These are phyloP conservation scores for Pythium volutum DNA, from an alignment of 352 stramenopile species.

Conservation along the genomic window DNA sequence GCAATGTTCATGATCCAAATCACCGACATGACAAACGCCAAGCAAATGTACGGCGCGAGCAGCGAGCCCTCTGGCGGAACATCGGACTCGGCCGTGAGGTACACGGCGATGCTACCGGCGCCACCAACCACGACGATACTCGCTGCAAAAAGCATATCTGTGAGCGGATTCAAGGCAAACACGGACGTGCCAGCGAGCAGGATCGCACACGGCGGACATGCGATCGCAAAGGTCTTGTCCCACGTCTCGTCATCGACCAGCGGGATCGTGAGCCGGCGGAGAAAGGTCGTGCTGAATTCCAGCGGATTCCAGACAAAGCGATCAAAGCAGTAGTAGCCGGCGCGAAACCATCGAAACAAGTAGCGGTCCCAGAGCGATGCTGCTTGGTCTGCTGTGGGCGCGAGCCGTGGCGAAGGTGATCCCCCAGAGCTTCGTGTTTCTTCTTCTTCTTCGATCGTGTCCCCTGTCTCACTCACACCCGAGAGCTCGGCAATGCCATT, in stretches of 20 bases:
- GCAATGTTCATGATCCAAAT: conserved; percentile 88
- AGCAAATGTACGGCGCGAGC: conserved; percentile 55
- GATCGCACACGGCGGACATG: conserved; percentile 63
- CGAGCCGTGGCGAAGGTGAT: neutral
- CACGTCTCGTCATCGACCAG: conserved; percentile 79
- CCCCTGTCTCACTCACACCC: conserved; percentile 28
- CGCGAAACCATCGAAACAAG: conserved; percentile 22
- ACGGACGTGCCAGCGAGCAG: conserved; percentile 53
- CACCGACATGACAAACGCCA: conserved; percentile 84
- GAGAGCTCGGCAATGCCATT: conserved; percentile 58
- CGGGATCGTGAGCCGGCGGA: conserved; percentile 69
- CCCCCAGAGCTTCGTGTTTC: neutral
- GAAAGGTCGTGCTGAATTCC: conserved; percentile 62
- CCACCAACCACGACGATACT: conserved; percentile 42
- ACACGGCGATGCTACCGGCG: conserved; percentile 38
- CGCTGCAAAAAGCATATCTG: conserved; percentile 45
- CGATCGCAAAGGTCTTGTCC: conserved; percentile 69
- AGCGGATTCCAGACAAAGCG: conserved; percentile 68
- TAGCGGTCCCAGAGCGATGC: conserved; percentile 17
- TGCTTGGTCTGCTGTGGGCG: neutral
- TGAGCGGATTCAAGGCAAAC: conserved; percentile 43
- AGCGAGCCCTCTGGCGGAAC: conserved; percentile 43
- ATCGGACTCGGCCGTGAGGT: conserved; percentile 24
- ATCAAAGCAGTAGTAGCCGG: conserved; percentile 35
- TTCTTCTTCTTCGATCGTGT: conserved; percentile 24